Conservation (phyloP, 2,329 filamentous ascomycete species). For the Dactylonectria macrodidyma region DNA sequence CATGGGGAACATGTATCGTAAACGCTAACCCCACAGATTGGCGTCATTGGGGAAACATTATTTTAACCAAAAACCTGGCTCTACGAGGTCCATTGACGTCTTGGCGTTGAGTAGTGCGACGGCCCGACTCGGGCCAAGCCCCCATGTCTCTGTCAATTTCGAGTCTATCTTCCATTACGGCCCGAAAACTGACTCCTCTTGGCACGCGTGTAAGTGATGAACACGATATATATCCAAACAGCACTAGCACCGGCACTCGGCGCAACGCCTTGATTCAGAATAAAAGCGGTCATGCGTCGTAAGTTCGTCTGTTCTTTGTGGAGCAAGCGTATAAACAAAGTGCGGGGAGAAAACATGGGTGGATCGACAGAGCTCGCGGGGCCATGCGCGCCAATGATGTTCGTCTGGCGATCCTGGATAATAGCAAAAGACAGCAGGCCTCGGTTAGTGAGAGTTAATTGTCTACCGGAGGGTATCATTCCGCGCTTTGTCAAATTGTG, state of each 20-base stretch:
- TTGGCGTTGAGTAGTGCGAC: no score
- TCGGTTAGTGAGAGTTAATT: conserved; percentile 7
- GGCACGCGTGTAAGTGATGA: background rate
- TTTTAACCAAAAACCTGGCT: no score
- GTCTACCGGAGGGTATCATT: conserved; percentile 23
- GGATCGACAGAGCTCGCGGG: background rate
- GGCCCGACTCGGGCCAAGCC: no score
- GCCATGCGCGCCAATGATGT: conserved; percentile 27
- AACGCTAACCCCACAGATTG: no score
- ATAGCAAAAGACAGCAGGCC: conserved; percentile 2
- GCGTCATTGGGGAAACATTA: no score
- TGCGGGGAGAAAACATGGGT: conserved; percentile 12
- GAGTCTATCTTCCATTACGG: no score
- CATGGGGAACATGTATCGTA: no score
- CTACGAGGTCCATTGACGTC: no score
- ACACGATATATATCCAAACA: background rate
- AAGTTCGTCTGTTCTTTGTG: background rate
- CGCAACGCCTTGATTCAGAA: background rate
- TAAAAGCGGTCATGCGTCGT: conserved; percentile 1
- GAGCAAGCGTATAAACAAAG: background rate
- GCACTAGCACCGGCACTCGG: background rate
- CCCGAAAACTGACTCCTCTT: background rate
- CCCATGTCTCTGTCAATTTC: no score
- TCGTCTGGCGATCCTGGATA: background rate
- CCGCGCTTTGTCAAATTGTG: conserved; percentile 2